Conservation (phyloP, 495 filamentous ascomycete species). For the Extremus antarcticus region DNA sequence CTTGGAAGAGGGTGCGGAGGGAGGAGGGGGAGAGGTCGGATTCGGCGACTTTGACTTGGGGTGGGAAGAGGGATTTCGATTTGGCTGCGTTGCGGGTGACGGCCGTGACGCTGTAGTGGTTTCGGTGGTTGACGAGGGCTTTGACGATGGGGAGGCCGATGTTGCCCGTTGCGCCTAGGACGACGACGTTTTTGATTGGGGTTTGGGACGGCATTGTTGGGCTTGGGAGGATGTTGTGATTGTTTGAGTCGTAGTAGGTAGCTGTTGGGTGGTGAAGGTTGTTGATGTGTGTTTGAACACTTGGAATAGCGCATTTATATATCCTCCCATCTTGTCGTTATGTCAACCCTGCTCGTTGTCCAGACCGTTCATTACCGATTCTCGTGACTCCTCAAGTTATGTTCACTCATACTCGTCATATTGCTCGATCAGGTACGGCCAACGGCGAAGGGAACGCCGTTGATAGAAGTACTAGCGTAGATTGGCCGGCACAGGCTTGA, state of each 20-base stretch:
- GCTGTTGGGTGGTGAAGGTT: neutral
- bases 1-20: constrained; percentile 20
- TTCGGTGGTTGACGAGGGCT: neutral
- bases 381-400: neutral
- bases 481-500: neutral
- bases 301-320: neutral
- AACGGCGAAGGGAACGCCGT: too few relatives aligned
- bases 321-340: neutral
- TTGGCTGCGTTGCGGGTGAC: neutral
- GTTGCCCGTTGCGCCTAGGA: neutral
- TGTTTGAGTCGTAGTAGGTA: neutral
- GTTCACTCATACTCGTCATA: neutral
- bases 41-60: neutral
- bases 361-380: neutral
- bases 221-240: neutral
- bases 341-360: neutral
- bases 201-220: neutral
- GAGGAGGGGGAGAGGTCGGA: neutral
- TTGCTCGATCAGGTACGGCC: neutral
- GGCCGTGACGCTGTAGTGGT: neutral
- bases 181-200: neutral
- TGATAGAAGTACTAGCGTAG: too few relatives aligned
- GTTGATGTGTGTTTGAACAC: neutral
- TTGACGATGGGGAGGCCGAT: neutral
- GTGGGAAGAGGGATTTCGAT: neutral